Conservation (phyloP, 2,329 filamentous ascomycete genomes). For the Sporothrix pallida region DNA sequence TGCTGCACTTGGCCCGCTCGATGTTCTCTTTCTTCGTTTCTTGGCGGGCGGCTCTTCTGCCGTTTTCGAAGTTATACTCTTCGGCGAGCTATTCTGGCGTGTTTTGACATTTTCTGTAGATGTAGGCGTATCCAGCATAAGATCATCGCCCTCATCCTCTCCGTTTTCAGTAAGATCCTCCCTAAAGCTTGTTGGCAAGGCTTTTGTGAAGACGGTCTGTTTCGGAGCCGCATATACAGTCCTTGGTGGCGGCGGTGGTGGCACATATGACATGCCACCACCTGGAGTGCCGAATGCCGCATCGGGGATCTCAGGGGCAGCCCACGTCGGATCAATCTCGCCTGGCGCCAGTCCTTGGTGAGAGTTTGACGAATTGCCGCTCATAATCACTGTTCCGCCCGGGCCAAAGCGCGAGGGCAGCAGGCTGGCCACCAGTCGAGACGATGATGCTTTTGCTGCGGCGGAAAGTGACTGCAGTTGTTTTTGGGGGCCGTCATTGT, state of each 20-base stretch:
- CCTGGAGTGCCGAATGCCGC: conserved; percentile 35
- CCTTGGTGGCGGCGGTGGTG: conserved; percentile 3
- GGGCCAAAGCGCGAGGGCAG: conserved; percentile 29
- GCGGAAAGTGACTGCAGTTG: not conserved
- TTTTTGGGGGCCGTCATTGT: not conserved
- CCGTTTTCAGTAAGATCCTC: conserved; percentile 33
- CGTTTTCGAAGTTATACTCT: not conserved
- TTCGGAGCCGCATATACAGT: not conserved
- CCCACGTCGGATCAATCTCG: conserved; percentile 48
- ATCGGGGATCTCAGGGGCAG: conserved; percentile 46
- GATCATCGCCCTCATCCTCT: conserved; percentile 44
- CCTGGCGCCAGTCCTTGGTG: not conserved
- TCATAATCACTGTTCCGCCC: conserved; percentile 23
- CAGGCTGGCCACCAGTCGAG: conserved; percentile 3
- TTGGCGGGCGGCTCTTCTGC: not conserved
- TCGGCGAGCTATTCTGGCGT: not conserved
- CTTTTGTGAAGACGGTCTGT: conserved; percentile 19
- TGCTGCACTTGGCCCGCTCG: not conserved
- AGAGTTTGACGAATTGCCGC: not conserved
- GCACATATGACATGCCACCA: not conserved
- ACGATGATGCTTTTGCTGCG: conserved; percentile 2
- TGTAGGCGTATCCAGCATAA: conserved; percentile 10
- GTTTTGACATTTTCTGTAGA: not conserved
- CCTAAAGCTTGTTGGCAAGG: conserved; percentile 22
- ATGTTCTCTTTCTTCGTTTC: conserved; percentile 1